Evolutionary conservation across 306 rosid genomes (phyloP).

Genomic region (Vicia sativa): DNA sequence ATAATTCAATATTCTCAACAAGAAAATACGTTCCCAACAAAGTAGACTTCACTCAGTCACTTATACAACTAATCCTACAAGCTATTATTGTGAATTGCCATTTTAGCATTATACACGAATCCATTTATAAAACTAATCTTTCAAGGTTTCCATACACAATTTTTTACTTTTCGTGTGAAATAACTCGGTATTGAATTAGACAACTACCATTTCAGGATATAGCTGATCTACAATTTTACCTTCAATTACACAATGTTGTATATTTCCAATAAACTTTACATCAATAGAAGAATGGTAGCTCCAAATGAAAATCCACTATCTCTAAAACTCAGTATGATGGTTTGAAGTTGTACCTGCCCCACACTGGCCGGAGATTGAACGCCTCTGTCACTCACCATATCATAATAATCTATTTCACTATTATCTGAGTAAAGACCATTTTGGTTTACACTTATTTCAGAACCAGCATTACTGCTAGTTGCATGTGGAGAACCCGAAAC

Average conservation of each 20-base stretch:
- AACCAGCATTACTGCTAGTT: constrained; percentile 95
- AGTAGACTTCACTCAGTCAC: too few relatives aligned
- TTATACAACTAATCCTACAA: too few relatives aligned
- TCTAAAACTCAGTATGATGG: constrained; percentile 40
- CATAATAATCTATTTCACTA: constrained; percentile 79
- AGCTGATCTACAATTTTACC: constrained; percentile 34
- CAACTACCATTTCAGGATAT: constrained; percentile 41
- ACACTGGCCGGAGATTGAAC: constrained; percentile 68
- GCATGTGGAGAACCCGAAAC: constrained; percentile 91
- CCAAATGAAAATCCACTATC: constrained; percentile 42
- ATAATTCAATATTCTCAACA: too few relatives aligned
- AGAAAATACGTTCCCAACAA: too few relatives aligned
- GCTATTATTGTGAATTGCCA: too few relatives aligned
- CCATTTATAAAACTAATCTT: not conserved
- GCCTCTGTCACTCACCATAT: constrained; percentile 72
- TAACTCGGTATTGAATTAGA: constrained; percentile 23
- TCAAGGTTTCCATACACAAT: too few relatives aligned
- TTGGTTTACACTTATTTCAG: constrained; percentile 90
- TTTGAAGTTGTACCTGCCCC: constrained; percentile 48
- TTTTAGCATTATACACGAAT: too few relatives aligned
- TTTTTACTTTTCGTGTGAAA: too few relatives aligned
- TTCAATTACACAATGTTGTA: constrained; percentile 47
- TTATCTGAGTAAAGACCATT: constrained; percentile 74
- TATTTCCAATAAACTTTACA: constrained; percentile 61
- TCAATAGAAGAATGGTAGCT: constrained; percentile 48